Evolutionary conservation across 2,329 filamentous ascomycete genomes (phyloP), one percentile per base, ranked within the genome.

Genomic region (Diaporthe destruens): DNA sequence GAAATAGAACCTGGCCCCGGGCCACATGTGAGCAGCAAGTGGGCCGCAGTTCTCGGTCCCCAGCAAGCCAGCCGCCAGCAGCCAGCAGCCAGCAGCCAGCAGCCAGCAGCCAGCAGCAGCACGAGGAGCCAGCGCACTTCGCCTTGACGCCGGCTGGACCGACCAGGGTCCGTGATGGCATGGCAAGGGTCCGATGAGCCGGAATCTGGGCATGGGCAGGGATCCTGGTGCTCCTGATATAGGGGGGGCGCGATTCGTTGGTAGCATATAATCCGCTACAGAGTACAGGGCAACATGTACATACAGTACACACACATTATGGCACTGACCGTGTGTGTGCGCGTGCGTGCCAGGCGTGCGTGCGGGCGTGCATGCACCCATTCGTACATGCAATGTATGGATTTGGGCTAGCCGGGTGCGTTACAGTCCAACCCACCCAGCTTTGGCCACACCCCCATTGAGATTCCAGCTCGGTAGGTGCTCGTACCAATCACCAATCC

Each of bases 141-240:
- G 61, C 61, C 61, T 66, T 53, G 61, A 66, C 61, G 61, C 47
- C 61, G 47, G 61, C 61, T 66, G 61, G 47, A 8, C 61, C 61
- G 61, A 66, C 61, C 7, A 53, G 61, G 61, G 61, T 53, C 61
- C 47, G 32, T 66, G 61, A 53, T 66, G 61, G 61, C 61, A 66
- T 66, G n/a, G 61, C 61, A 65, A 65, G 61, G 61, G 61, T 65
- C 61, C 44, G 61, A 65, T 51, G 44, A 65, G 61, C 61, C 44
- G 53, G 47, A 32, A 66, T 12, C 44, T 53, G 44, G 44, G 44
- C 44, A 53, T 47, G 61, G 61, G 18, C 61, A 66, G 61, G 61
- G 61, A 66, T 66, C 29, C 16, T 34, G 61, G 51, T 66, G 47
- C 32, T 53, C 12, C 20, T 4, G 61, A 47, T 39, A 32, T 25